Evolutionary conservation across 768 basidiomycete species (phyloP), one percentile per base, ranked within the genome.

Genomic region (Termitomyces sp.): DNA sequence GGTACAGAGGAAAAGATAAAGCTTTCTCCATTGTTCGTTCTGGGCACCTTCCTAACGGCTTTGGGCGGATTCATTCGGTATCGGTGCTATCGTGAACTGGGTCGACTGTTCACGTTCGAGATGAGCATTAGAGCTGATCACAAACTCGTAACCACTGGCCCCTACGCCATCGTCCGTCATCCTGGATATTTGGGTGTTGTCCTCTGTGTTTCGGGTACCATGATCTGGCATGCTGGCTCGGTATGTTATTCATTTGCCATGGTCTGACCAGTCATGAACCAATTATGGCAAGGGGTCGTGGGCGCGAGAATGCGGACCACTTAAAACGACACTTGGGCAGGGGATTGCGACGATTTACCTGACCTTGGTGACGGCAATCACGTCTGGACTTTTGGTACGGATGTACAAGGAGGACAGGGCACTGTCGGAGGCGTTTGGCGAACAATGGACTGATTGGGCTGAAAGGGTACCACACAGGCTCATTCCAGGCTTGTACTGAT

Each of bases 81-180:
- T 56, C 45, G 55, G 12, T 80, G 79, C 58, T 83, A 77, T 62
- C 65, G 70, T 37, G 75, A 74, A 37, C 70, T 83, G 15, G 80
- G 78, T 4, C 62, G 50, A 1, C 61, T 78, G 43, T 81, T 81
- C 62, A 83, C 80, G 0, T 82, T 79, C 53, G 77, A 81, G 62
- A 68, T 81, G 69, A 71, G 70, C 65, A 77, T 82, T 28, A 72
- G 71, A 41, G 64, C 66, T 21, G 68, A 76, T 50, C 82, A 83
- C 53, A 65, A 59, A 51, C 70, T 83, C 17, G 68, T 82, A 6
- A 78, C 72, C 0, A 66, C 68, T 28, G 80, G 81, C 1, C 80
- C 78, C 0, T 83, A 83, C 60, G 55, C 65, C 1, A 47, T 71
- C 22, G 77, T 78, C 9, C 69, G 81, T 55, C 81, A 83, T 57